These are phyloP conservation scores for Hypocrella siamensis DNA, from an alignment of 2,329 filamentous ascomycete species.

Conservation along the genomic window DNA sequence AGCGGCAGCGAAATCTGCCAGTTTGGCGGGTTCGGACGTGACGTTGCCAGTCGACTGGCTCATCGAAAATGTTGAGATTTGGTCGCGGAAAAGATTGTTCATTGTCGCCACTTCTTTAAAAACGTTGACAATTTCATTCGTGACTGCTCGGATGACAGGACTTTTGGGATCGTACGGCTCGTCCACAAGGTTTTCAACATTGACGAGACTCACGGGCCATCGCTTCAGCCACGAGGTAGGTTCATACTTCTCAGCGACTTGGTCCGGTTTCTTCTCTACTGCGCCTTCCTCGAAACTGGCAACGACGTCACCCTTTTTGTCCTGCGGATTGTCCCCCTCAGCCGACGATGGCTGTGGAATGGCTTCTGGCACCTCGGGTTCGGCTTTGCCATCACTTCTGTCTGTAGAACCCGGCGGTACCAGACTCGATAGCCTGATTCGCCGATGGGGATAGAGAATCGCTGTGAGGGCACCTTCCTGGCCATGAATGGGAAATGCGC, in stretches of 20 bases:
- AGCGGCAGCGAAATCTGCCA: slow-evolving; percentile 93
- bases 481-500: slow-evolving; percentile 79
- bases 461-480: slow-evolving; percentile 78
- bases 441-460: slow-evolving; percentile 87
- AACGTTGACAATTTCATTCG: slow-evolving; percentile 95
- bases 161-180: slow-evolving; percentile 84
- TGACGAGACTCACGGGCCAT: slow-evolving; percentile 84
- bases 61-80: slow-evolving; percentile 94
- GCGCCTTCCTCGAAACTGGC: slow-evolving; percentile 86
- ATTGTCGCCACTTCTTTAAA: slow-evolving; percentile 93
- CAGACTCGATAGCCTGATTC: slow-evolving; percentile 78
- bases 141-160: slow-evolving; percentile 75
- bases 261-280: slow-evolving; percentile 41
- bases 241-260: slow-evolving; percentile 48
- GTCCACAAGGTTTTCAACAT: slow-evolving; percentile 84
- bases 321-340: slow-evolving; percentile 36
- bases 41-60: slow-evolving; percentile 91
- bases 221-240: slow-evolving; percentile 83
- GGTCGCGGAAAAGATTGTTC: slow-evolving; percentile 90
- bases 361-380: slow-evolving; percentile 37
- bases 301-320: slow-evolving; percentile 85
- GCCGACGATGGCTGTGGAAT: slow-evolving; percentile 34
- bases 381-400: slow-evolving; percentile 33
- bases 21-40: slow-evolving; percentile 82
- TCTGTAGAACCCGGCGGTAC: slow-evolving; percentile 49